These are phyloP conservation scores for Nicotiana noctiflora DNA, from an alignment of 257 asterid genomes.

Conservation along the genomic window DNA sequence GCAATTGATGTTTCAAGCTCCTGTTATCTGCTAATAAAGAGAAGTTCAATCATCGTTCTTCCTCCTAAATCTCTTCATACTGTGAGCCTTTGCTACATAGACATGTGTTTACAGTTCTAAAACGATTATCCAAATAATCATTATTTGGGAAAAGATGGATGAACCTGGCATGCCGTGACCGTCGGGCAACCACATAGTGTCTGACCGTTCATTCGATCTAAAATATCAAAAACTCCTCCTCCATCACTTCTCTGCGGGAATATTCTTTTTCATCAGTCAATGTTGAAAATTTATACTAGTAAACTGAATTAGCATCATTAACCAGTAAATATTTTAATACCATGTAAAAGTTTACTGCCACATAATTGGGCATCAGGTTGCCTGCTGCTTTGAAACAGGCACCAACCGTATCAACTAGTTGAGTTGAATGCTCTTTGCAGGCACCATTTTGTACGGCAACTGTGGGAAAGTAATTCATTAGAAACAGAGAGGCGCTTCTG, in stretches of 20 bases:
- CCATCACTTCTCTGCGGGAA: slow-evolving; percentile 92
- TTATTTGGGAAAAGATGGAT: neutral
- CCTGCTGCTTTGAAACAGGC: slow-evolving; percentile 87
- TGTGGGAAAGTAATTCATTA: slow-evolving; percentile 84
- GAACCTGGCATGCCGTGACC: slow-evolving; percentile 82
- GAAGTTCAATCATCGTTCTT: neutral
- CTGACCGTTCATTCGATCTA: slow-evolving; percentile 90
- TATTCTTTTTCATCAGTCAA: neutral
- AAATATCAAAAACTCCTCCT: slow-evolving; percentile 78
- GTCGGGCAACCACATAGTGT: slow-evolving; percentile 77
- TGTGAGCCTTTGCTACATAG: neutral
- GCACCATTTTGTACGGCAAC: slow-evolving; percentile 84
- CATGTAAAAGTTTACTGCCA: slow-evolving; percentile 98
- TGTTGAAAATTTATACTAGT: neutral
- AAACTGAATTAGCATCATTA: neutral
- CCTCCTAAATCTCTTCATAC: neutral
- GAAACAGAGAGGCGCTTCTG: slow-evolving; percentile 60
- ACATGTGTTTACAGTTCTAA: neutral
- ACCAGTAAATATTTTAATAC: slow-evolving; percentile 28
- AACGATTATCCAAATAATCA: neutral
- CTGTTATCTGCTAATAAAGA: neutral
- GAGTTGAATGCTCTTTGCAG: slow-evolving; percentile 84
- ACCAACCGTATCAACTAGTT: slow-evolving; percentile 55
- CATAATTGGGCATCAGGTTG: slow-evolving; percentile 70
- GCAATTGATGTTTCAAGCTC: neutral